Conservation (phyloP, 257 asterid genomes). For the Gentiana macrophylla region DNA sequence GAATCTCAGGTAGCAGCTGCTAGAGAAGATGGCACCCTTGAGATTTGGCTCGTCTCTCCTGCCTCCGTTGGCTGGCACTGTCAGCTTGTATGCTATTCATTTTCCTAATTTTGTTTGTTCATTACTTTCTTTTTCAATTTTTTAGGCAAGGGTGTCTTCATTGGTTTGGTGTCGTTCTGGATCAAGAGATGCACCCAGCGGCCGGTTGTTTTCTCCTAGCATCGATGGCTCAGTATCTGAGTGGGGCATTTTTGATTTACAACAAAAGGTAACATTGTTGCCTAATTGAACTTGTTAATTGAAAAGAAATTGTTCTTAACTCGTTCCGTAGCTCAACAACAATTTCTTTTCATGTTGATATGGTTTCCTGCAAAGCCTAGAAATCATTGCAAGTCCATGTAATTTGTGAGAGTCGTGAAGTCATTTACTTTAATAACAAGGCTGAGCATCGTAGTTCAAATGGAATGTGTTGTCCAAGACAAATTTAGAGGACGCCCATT, state of each 20-base stretch:
- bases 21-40: slow-evolving; percentile 76
- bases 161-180: slow-evolving; percentile 86
- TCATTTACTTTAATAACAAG: too few relatives aligned
- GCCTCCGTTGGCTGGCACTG: slow-evolving; percentile 99
- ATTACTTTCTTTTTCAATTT: slow-evolving; percentile 15
- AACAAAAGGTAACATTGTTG: slow-evolving; percentile 47
- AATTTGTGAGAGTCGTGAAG: too few relatives aligned
- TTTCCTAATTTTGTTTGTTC: not conserved
- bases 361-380: not conserved
- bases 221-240: slow-evolving; percentile 84
- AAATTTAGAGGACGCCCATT: too few relatives aligned
- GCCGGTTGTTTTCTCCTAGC: slow-evolving; percentile 71
- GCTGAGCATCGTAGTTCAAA: too few relatives aligned
- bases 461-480: too few relatives aligned
- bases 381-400: not conserved
- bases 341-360: not conserved
- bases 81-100: slow-evolving; percentile 56
- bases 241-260: slow-evolving; percentile 77
- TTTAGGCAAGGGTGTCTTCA: slow-evolving; percentile 74
- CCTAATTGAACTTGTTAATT: too few relatives aligned
- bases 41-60: slow-evolving; percentile 98
- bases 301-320: not conserved
- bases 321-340: too few relatives aligned
- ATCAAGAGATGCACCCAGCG: slow-evolving; percentile 31
- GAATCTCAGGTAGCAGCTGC: slow-evolving; percentile 95